Evolutionary conservation across 371 early-diverging fungal species (phyloP).

Genomic region (Massospora cicadina): DNA sequence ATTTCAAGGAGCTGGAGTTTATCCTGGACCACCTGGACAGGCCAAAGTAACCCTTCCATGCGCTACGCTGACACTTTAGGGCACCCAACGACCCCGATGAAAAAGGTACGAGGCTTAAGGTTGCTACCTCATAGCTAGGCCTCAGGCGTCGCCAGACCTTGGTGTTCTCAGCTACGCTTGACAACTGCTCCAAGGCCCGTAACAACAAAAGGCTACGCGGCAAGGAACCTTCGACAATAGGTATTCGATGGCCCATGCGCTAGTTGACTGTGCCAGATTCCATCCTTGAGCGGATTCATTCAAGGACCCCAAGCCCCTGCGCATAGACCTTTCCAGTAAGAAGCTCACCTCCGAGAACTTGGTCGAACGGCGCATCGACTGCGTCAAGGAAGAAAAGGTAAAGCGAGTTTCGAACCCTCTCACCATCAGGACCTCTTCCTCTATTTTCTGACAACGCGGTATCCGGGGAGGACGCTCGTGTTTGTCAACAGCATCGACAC

Average conservation of each 20-base stretch:
- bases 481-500: conserved; percentile 91
- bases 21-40: conserved; percentile 31
- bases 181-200: conserved; percentile 27
- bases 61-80: conserved; percentile 25
- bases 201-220: conserved; percentile 14
- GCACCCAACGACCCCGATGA: conserved; percentile 17
- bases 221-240: neutral
- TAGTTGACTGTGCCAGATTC: conserved; percentile 23
- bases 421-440: conserved; percentile 42
- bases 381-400: conserved; percentile 57
- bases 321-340: conserved; percentile 49
- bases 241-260: neutral
- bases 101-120: neutral
- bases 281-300: conserved; percentile 51
- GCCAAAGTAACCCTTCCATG: neutral
- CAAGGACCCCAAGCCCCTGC: conserved; percentile 40
- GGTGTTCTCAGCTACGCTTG: conserved; percentile 90
- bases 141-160: conserved; percentile 48
- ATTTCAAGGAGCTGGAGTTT: conserved; percentile 58
- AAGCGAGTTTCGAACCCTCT: neutral
- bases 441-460: conserved; percentile 68
- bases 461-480: conserved; percentile 76
- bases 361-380: conserved; percentile 67
- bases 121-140: too few species aligned
- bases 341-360: conserved; percentile 43